Evolutionary conservation across 352 stramenopile genomes (phyloP), one percentile per base, ranked within the genome.

Genomic region (Albugo candida): DNA sequence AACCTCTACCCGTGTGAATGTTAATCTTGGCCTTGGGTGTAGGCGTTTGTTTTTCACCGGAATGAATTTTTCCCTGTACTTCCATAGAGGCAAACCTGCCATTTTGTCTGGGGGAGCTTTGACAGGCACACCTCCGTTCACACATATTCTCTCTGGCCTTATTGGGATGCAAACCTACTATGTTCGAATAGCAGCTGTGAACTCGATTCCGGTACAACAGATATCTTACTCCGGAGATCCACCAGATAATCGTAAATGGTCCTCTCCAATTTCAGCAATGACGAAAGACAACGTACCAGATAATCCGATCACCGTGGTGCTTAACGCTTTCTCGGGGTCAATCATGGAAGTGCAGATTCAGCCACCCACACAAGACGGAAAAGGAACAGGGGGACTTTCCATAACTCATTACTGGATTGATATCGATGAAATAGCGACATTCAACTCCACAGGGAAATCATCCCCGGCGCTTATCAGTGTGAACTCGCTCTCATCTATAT

Each of bases 241-340:
- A 12, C 72, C 70, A 11, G 65, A 95, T 52, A 97, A 96, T 52
- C 87, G 85, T 16, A 80, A 93, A 51, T 98, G 91, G 89, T 93
- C 81, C 21, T 77, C 70, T 12, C 54, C 61, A 5, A 42, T 91
- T 2, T 76, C 72, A 20, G 71, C 75, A 0, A 73, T 67, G 1
- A 86, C 89, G 0, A 65, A 67, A 17, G 68, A 97, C 54, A 81
- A 82, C 50, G 67, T 83, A 13, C 87, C 92, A 5, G 72, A 85
- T 41, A 60, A 67, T 2, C 71, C 77, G 0, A 41, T 83, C 1
- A 68, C 55, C 2, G 75, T 86, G 5, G 65, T 60, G 10, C 27
- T 86, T 6, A 68, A 67, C 20, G 61, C 69, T 5, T 83, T 72
- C 31, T 84, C 67, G 4, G 63, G 53, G 5, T 74, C 70, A 4